These are phyloP conservation scores for Salix viminalis DNA, from an alignment of 345 rosid genomes.

Conservation along the genomic window DNA sequence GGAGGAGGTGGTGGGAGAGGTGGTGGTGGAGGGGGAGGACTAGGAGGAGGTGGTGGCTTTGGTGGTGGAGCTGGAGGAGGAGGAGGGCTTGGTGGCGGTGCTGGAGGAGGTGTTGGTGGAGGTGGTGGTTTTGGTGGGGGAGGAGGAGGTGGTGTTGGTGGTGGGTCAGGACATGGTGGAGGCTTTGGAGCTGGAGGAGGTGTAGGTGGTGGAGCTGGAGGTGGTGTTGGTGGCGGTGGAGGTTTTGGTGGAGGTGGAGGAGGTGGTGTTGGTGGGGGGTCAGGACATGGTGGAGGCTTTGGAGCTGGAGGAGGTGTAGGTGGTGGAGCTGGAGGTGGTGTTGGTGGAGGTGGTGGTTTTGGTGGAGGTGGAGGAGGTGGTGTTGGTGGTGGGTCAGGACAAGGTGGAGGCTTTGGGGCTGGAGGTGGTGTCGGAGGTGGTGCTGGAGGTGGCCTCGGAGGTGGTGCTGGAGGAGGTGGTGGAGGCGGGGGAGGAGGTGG, in stretches of 20 bases:
- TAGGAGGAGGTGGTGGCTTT: background rate
- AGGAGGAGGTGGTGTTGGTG: conserved; percentile 6
- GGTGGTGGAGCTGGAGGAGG: conserved; percentile 12
- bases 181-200: conserved; percentile 7
- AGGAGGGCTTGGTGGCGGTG: conserved; percentile 20
- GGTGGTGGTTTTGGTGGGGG: conserved; percentile 23
- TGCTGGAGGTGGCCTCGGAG: background rate
- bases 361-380: conserved; percentile 1
- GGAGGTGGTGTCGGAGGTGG: conserved; percentile 11
- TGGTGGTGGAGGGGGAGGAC: background rate
- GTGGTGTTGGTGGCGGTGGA: conserved; percentile 41
- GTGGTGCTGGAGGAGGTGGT: conserved; percentile 5
- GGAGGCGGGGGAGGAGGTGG: background rate
- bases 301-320: conserved; percentile 14
- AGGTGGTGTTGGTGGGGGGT: background rate
- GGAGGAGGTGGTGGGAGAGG: background rate
- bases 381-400: background rate
- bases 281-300: background rate
- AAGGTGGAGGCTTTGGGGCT: conserved; percentile 3
- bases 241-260: conserved; percentile 36
- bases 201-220: conserved; percentile 34
- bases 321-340: background rate
- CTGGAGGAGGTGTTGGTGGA: conserved; percentile 18
- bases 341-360: background rate
- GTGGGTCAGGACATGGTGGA: background rate